Evolutionary conservation across 441 rosid species (phyloP), one percentile per base, ranked within the genome.

Genomic region (Aleurites moluccanus): DNA sequence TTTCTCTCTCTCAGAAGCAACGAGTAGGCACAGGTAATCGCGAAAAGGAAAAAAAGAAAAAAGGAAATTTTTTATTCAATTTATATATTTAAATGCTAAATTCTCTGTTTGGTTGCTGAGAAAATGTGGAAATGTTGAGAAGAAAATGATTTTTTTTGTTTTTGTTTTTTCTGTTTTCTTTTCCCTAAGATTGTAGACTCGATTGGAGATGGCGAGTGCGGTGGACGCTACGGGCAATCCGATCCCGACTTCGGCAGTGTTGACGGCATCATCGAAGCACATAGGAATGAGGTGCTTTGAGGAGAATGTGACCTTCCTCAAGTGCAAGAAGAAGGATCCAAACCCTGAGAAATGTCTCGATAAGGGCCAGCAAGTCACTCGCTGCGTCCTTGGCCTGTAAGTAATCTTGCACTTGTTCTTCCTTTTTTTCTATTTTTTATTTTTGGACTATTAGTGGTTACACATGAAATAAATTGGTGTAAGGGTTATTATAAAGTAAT

Each of bases 261-360:
- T 96, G 79, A 92, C 85, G 85, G 88, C 98, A 45, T 82, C 98
- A 35, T 90, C 98, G 67, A 92, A 92, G 88, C 98, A 93, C 72
- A 89, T 96, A 49, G 91, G 83, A 14, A 61, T 69, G 25, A 77
- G 96, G 73, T 93, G 99, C 85, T 83, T 72, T 64, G 73, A 80
- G 16, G 96, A 93, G 84, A 96, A 96, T 69, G 85, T 96, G 70
- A 96, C 82, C 66, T 96, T 93, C 81, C 91, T 96, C 80, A 96
- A 89, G 79, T 93, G 99, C 85, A 96, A 96, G 90, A 87, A 91
- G 93, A 88, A 89, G 77, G 97, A 96, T 79, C 94, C 97, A 0
- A 96, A 93, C 79, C 99, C 99, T 0, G 99, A 96, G 92, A 93
- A 93, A 64, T 93, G 99, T 75, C 98, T 96, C 27, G 97, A 93